These are phyloP conservation scores for Calocybe gangraenosa DNA, from an alignment of 768 basidiomycete genomes.

Conservation along the genomic window DNA sequence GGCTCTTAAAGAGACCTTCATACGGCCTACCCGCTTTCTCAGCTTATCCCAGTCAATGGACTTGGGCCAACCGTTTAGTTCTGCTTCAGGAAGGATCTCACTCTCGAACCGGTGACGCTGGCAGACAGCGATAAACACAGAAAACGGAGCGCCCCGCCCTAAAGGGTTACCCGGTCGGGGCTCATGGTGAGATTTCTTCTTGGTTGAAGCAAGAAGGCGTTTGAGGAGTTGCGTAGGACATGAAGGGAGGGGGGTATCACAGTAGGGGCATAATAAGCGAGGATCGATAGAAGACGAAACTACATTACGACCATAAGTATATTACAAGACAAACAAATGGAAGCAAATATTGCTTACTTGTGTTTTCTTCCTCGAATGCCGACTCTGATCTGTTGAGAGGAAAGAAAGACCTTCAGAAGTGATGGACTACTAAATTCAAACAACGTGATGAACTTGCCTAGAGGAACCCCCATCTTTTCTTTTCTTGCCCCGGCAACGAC, in stretches of 20 bases:
- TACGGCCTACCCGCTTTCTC: conserved; percentile 45
- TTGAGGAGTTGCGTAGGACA: conserved; percentile 55
- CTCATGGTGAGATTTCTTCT: conserved; percentile 51
- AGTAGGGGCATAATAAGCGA: conserved; percentile 72
- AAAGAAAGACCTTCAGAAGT: conserved; percentile 5
- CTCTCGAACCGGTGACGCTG: conserved; percentile 78
- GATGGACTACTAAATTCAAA: too few species aligned
- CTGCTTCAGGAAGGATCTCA: conserved; percentile 67
- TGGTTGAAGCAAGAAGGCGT: conserved; percentile 48
- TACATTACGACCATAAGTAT: conserved; percentile 18
- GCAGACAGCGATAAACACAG: conserved; percentile 63
- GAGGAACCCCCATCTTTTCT: conserved; percentile 21
- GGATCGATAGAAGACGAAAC: conserved; percentile 59
- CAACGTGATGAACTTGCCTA: too few species aligned
- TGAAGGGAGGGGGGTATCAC: conserved; percentile 65
- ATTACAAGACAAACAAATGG: not conserved
- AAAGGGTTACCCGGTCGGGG: conserved; percentile 66
- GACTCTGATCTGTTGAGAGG: conserved; percentile 2
- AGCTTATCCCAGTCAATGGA: conserved; percentile 61
- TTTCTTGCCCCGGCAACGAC: conserved; percentile 26
- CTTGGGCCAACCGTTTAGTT: conserved; percentile 72
- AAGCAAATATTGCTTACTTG: conserved; percentile 25
- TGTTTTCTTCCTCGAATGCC: conserved; percentile 6
- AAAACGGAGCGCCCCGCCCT: conserved; percentile 54
- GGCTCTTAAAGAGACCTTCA: conserved; percentile 41